Percentiles rank a stretch among this genome's conserved stretches.
These are phyloP conservation scores for Euphorbia pulcherrima DNA, from an alignment of 345 rosid genomes.

Conservation along the genomic window DNA sequence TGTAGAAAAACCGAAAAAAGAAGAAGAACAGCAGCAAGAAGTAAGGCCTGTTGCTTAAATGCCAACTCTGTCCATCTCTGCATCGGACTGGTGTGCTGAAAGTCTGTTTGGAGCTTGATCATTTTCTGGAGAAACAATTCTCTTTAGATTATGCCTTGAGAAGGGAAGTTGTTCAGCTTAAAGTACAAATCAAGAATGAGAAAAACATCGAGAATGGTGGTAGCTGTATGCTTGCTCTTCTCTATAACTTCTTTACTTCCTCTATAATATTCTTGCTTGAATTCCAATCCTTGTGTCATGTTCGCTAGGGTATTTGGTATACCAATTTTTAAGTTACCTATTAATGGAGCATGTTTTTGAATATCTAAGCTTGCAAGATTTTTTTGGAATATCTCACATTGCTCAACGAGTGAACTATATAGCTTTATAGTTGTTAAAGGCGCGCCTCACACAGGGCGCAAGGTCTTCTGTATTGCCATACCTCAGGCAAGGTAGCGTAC, in stretches of 20 bases:
- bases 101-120: constrained; percentile 65
- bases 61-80: constrained; percentile 54
- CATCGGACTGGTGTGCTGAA: constrained; percentile 57
- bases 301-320: not conserved
- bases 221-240: constrained; percentile 25
- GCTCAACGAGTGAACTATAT: too few relatives aligned
- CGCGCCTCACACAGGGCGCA: too few relatives aligned
- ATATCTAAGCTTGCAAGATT: not conserved
- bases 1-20: too few relatives aligned
- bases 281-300: not conserved
- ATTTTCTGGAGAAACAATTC: constrained; percentile 52
- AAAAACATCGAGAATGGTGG: constrained; percentile 21
- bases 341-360: not conserved
- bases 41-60: too few relatives aligned
- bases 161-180: constrained; percentile 34
- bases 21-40: too few relatives aligned
- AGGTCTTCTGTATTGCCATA: too few relatives aligned
- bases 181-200: constrained; percentile 19
- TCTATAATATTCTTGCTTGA: not conserved
- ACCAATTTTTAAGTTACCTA: not conserved
- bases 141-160: constrained; percentile 55
- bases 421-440: too few relatives aligned
- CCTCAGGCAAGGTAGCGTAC: too few relatives aligned
- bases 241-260: not conserved
- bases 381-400: too few relatives aligned